Evolutionary conservation across 192 early-diverging fungal genomes (phyloP).

Genomic region (Linnemannia hyalina): DNA sequence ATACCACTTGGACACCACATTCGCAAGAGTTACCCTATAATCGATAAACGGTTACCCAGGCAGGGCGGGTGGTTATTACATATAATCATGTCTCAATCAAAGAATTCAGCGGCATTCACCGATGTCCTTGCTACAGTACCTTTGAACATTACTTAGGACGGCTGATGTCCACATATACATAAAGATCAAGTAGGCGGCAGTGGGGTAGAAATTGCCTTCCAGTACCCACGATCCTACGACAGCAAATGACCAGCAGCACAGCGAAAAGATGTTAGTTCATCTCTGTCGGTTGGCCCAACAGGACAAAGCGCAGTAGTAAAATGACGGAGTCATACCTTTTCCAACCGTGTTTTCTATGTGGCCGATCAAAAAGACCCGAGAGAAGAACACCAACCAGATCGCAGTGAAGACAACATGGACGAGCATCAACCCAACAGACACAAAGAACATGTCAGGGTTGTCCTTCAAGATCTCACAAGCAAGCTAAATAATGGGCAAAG

Average conservation of each 20-base stretch:
- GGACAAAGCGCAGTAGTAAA: not conserved
- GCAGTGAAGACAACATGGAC: conserved; percentile 73
- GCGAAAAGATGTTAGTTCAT: not conserved
- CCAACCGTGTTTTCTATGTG: conserved; percentile 27
- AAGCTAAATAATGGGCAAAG: conserved; percentile 59
- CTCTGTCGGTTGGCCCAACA: not conserved
- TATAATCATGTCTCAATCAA: not conserved
- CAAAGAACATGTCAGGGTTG: conserved; percentile 76
- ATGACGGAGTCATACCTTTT: not conserved
- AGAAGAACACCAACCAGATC: conserved; percentile 77
- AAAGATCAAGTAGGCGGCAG: conserved; percentile 70
- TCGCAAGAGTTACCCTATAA: conserved; percentile 70
- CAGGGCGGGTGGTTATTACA: no score
- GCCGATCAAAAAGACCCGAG: conserved; percentile 73
- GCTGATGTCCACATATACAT: conserved; percentile 85
- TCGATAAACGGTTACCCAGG: not conserved
- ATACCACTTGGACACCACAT: conserved; percentile 86
- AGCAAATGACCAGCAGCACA: not conserved
- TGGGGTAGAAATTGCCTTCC: conserved; percentile 62
- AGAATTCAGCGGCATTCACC: not conserved
- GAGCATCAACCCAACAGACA: conserved; percentile 69
- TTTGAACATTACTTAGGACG: conserved; percentile 78
- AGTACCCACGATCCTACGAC: conserved; percentile 62
- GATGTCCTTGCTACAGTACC: conserved; percentile 34
- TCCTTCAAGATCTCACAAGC: conserved; percentile 78